These are phyloP conservation scores for Cladophialophora immunda DNA, from an alignment of 2,329 filamentous ascomycete species.

Conservation along the genomic window DNA sequence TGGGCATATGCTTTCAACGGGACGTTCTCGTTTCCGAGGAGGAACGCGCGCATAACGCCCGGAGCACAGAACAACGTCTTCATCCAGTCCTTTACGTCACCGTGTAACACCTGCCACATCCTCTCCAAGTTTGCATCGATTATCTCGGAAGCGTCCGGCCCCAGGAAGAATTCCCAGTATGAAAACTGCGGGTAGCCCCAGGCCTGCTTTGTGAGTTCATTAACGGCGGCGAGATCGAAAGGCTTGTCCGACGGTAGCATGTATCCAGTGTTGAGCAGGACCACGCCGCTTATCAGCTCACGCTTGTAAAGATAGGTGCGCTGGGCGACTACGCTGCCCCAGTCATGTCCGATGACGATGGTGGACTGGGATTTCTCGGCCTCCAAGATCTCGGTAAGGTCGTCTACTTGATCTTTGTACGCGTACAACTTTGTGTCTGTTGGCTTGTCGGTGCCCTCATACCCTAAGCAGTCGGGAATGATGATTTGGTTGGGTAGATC, in stretches of 20 bases:
- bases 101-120: constrained; percentile 48
- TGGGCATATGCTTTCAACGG: constrained; percentile 19
- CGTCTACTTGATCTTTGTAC: constrained; percentile 47
- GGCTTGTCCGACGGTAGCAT: constrained; percentile 42
- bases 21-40: constrained; percentile 9
- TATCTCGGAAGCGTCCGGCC: constrained; percentile 49
- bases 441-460: constrained; percentile 53
- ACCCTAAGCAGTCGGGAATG: constrained; percentile 51
- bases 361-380: constrained; percentile 47
- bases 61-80: constrained; percentile 18
- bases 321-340: constrained; percentile 55
- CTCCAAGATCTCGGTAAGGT: constrained; percentile 53
- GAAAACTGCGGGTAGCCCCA: constrained; percentile 51
- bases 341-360: constrained; percentile 60
- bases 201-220: constrained; percentile 43
- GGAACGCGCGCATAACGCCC: constrained; percentile 1
- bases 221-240: constrained; percentile 51
- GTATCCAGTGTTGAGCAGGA: constrained; percentile 56
- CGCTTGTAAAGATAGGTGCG: constrained; percentile 55
- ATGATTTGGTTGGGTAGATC: constrained; percentile 51
- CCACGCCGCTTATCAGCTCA: constrained; percentile 51
- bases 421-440: constrained; percentile 49
- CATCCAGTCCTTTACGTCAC: constrained; percentile 44
- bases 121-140: constrained; percentile 52
- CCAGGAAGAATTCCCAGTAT: constrained; percentile 59